Evolutionary conservation across 768 basidiomycete genomes (phyloP), one percentile per base, ranked within the genome.

Genomic region (Phlegmacium glaucopus): DNA sequence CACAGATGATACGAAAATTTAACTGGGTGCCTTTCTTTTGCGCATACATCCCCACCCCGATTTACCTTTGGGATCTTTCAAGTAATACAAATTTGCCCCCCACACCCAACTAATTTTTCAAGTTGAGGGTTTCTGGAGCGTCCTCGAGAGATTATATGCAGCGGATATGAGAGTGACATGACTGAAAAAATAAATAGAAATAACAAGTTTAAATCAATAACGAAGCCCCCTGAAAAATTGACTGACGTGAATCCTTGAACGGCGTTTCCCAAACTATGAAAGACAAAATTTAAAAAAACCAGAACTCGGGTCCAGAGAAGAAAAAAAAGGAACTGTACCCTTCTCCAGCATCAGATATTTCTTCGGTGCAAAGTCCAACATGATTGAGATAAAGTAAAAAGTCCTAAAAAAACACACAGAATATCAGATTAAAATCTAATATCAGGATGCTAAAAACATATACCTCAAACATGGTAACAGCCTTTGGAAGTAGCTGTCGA

Each of bases 401-500:
- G 63, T 87, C 86, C 83, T 87, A 36, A 30, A 22, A 17, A 6
- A 34, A 45, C 11, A 3, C 3, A n/a, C 35, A 6, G 30, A 27
- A 18, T 17, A 18, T 27, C 51, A 25, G 0, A 17, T 4, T 38
- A 29, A 16, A 44, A n/a, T 17, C 9, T 16, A 29, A 16, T 39
- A 25, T n/a, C 12, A 36, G 52, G 4, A 17, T 16, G 12, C 37
- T 29, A n/a, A 44, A n/a, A 26, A 9, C 17, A 42, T 75, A 36
- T 48, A 90, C 92, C 76, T 94, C 91, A 52, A 97, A 94, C 87
- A 96, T 94, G n/a, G 77, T 65, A 5, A 89, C 75, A 4, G 93
- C 85, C 44, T 77, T 79, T 11, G 69, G 69, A 11, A 95, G 70
- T 54, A 93, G 74, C 6, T 73, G 54, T 40, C 69, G 74, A 55